A percentile compares a stretch with the other conserved stretches of the same genome.
phyloP scores from a whole-genome alignment of 2,329 filamentous ascomycete species.

The Fonsecaea erecta region DNA sequence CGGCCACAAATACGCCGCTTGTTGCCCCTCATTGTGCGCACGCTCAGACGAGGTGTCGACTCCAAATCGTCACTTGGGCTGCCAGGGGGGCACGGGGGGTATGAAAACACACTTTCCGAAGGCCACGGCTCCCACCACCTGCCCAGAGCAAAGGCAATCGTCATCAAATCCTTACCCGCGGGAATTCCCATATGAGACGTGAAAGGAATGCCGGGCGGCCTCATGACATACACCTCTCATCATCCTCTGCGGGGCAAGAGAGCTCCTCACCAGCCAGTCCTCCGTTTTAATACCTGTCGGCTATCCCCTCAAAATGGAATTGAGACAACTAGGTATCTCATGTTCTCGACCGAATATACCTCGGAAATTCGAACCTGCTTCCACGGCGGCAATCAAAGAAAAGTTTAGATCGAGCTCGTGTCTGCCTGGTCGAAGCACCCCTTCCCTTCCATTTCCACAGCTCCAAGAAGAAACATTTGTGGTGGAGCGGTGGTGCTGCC shows the following conservation, averaged over 20 bases:
- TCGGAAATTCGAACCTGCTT: not conserved
- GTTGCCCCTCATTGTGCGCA: not conserved
- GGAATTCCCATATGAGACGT: not conserved
- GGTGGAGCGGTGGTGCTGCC: not conserved
- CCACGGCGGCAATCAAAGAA: not conserved
- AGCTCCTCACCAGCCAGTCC: not conserved
- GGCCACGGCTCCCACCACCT: not conserved
- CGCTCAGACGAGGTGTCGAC: too few relatives aligned
- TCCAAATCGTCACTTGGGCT: not conserved
- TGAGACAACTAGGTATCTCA: not conserved
- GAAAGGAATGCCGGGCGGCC: not conserved
- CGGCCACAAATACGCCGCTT: not conserved
- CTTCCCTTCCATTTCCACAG: not conserved
- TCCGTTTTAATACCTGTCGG: not conserved
- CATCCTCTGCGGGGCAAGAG: not conserved
- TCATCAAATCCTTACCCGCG: not conserved
- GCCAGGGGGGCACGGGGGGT: not conserved
- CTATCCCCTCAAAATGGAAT: conserved; percentile 4
- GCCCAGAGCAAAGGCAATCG: not conserved
- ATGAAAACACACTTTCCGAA: not conserved
- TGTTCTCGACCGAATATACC: not conserved
- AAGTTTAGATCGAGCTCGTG: not conserved
- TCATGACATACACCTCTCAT: not conserved
- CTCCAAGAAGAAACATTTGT: not conserved
- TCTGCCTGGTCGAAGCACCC: not conserved